Conservation (phyloP, 139 green algal species). For the Chlamydomonas schloesseri region DNA sequence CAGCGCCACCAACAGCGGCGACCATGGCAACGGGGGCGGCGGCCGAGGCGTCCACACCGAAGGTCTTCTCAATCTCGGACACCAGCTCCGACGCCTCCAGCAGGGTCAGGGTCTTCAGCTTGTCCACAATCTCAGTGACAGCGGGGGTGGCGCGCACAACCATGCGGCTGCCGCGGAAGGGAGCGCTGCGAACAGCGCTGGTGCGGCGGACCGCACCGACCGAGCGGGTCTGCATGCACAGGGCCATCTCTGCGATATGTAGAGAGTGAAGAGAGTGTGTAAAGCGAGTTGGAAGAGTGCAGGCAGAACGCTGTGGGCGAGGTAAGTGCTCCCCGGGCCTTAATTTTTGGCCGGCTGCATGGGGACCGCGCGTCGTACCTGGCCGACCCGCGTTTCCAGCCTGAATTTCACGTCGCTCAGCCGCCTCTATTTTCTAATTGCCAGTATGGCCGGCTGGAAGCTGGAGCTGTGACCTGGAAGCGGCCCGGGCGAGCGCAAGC, state of each 20-base stretch:
- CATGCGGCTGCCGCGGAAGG: constrained; percentile 43
- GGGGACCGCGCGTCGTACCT: no score
- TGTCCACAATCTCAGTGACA: constrained; percentile 68
- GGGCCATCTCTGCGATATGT: constrained; percentile 20
- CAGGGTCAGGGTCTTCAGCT: constrained; percentile 78
- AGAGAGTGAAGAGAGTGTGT: background rate
- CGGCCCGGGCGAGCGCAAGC: no score
- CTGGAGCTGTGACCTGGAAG: no score
- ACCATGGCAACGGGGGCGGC: constrained; percentile 57
- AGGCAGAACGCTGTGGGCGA: no score
- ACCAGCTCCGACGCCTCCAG: constrained; percentile 76
- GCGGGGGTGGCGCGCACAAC: constrained; percentile 45
- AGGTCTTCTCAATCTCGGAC: constrained; percentile 76
- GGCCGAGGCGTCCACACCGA: constrained; percentile 57
- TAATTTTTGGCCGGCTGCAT: no score
- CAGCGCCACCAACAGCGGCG: constrained; percentile 29
- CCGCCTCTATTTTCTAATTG: no score
- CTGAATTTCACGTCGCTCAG: no score
- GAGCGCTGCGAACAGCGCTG: constrained; percentile 13
- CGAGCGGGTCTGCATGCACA: constrained; percentile 48
- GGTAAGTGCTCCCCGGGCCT: no score
- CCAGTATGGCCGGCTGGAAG: no score
- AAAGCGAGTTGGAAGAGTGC: background rate
- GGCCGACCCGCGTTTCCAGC: no score
- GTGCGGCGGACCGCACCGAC: constrained; percentile 31